Base-by-base conservation (phyloP, 192 early-diverging fungal genomes). In the Gaertneriomyces sp. region DNA sequence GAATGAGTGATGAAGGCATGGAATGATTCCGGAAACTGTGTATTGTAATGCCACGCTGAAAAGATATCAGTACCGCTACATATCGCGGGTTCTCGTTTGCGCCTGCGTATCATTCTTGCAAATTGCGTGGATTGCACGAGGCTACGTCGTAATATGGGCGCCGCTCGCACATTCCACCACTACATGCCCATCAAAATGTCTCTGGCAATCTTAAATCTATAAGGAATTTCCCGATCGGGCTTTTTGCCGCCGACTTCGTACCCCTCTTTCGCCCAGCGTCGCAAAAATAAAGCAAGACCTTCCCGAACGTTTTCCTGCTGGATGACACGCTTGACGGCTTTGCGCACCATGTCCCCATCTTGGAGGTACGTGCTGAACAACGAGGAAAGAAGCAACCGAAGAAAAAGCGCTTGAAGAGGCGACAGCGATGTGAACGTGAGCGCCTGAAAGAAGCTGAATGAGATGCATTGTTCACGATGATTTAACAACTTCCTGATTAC, bases 241-340 rank as follows among this genome's bases (percentile, higher is more conserved):
- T 54, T 56, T 63, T 58, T 86, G 77, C 68, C 71, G 42, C 66
- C 60, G 84, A 79, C 58, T 80, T 81, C 68, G 82, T 84, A 41
- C 72, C 76, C 70, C 73, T 76, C 53, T 68, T 74, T 82, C 45
- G 91, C 85, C 73, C 87, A 90, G 52, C 89, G 85, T 49, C 89
- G 78, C 71, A 93, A 76, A 79, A 93, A 95, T 60, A 93, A 92
- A 50, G 87, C 73, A 55, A 93, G 81, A 5, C 94, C 94, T 53
- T 94, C 90, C 20, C 88, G 80, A 70, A 96, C 73, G 25, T 87
- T 86, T 75, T 67, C 66, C 46, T 51, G 42, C 46, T 61, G 51
- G 55, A 53, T 58, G 25, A 66, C 61, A 33, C 64, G 63, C 17
- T 45, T 65, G 42, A 80, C 69, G 14, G 75, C 60, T 3, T 50